These are phyloP conservation scores for Furcasterigmium sp. DNA, from an alignment of 2,329 filamentous ascomycete genomes.

Conservation along the genomic window DNA sequence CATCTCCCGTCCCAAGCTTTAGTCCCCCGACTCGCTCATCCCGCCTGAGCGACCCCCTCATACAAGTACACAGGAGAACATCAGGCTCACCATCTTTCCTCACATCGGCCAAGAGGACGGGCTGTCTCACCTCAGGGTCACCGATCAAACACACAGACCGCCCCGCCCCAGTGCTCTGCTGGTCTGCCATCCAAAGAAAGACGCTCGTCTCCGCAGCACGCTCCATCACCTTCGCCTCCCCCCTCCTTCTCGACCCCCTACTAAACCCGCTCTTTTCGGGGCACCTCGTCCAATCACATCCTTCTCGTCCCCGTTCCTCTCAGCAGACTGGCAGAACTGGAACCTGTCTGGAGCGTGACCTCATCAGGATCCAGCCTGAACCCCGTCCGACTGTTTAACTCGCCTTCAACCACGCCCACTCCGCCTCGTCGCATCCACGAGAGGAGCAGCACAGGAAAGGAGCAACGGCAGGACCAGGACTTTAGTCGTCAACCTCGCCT, in stretches of 20 bases:
- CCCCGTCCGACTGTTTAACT: conserved; percentile 3
- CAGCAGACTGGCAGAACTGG: neutral
- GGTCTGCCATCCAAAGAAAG: neutral
- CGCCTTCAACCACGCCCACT: neutral
- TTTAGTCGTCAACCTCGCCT: conserved; percentile 10
- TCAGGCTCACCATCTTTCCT: neutral
- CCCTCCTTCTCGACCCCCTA: conserved; percentile 4
- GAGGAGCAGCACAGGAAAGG: conserved; percentile 2
- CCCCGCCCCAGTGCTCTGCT: neutral
- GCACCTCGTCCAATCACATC: conserved; percentile 1
- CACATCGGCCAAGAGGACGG: conserved; percentile 1
- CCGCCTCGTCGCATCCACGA: neutral
- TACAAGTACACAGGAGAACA: too few species aligned
- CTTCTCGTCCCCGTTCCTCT: neutral
- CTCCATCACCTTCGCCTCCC: conserved; percentile 1
- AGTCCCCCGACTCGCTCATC: neutral
- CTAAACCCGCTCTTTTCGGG: conserved; percentile 1
- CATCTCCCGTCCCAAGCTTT: neutral
- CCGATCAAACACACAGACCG: conserved; percentile 4
- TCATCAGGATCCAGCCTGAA: conserved; percentile 2
- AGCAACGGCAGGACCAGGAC: conserved; percentile 7
- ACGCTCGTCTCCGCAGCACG: neutral
- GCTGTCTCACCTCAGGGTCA: conserved; percentile 3
- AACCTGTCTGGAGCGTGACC: conserved; percentile 3
- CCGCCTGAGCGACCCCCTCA: too few species aligned